These are phyloP conservation scores for Epichloe sylvatica DNA, from an alignment of 2,329 filamentous ascomycete species.

Conservation along the genomic window DNA sequence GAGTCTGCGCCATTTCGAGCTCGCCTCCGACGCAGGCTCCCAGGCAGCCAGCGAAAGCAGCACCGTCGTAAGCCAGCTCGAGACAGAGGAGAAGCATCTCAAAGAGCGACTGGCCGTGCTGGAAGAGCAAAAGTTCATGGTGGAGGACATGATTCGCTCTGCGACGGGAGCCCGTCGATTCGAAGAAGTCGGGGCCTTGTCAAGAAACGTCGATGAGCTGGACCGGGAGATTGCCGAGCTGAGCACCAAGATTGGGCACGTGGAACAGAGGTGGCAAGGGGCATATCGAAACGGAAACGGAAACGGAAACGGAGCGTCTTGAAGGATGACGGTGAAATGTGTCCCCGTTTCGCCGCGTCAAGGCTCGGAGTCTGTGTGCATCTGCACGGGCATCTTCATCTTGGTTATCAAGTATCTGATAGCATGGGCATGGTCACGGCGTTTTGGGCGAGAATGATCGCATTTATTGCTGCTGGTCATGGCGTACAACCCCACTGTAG, in stretches of 20 bases:
- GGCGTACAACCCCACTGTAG: no score
- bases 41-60: slow-evolving; percentile 34
- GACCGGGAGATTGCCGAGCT: slow-evolving; percentile 61
- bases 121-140: slow-evolving; percentile 84
- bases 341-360: no score
- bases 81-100: slow-evolving; percentile 71
- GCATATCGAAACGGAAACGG: slow-evolving; percentile 28
- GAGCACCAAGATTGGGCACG: slow-evolving; percentile 47
- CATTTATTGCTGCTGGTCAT: neutral
- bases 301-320: slow-evolving; percentile 12
- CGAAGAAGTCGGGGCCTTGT: slow-evolving; percentile 71
- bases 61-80: slow-evolving; percentile 45
- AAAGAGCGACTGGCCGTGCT: slow-evolving; percentile 69
- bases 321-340: neutral
- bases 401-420: no score
- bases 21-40: slow-evolving; percentile 32
- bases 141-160: slow-evolving; percentile 68
- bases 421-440: slow-evolving; percentile 13
- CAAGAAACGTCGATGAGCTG: slow-evolving; percentile 69
- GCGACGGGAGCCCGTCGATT: slow-evolving; percentile 66
- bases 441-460: slow-evolving; percentile 13
- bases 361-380: no score
- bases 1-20: slow-evolving; percentile 33
- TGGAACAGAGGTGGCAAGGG: slow-evolving; percentile 48
- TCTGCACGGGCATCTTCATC: no score